Base-by-base conservation (phyloP, 805 yeast species). In the Torulaspora indica region DNA sequence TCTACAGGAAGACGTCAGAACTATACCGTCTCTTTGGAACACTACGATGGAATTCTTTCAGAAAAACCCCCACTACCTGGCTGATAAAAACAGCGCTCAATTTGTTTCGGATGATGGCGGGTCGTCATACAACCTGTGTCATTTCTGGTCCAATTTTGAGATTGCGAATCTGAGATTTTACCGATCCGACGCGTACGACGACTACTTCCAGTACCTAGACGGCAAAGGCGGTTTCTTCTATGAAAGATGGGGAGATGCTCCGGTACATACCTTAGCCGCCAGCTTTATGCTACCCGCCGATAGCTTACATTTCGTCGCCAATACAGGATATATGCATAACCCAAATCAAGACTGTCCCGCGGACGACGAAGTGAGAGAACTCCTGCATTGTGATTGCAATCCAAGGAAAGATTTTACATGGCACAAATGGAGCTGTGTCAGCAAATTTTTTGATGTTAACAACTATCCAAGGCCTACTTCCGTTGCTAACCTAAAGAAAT, bases 191-290 rank as follows among this genome's bases (percentile, higher is more conserved):
- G 63, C 72, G 18, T 93, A 91, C 64, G 73, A 78, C 39, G 71
- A 70, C 17, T 90, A 81, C 62, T 87, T 86, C 61, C 66, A 80
- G 31, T 76, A 70, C 53, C 65, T 91, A 36, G 97, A 93, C 42
- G 38, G 63, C 5, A 68, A 79, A 4, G 87, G 90, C 8, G 97
- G 98, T 0, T 90, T 91, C 59, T 89, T 80, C 72, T 74, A 76
- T 44, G 96, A 93, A 63, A 71, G 98, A 58, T 91, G 98, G 98
- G 98, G 98, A 2, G 98, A 91, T 72, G 96, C 97, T 0, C 96
- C 97, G 0, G 80, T 91, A 6, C 97, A 89, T 61, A 82, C 96
- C 0, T 64, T 93, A 17, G 98, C 93, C 0, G 77, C 84, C 6
- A 89, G 88, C 0, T 72, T 91, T 74, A 72, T 86, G 57, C 68